Percentiles rank a stretch among this genome's conserved stretches.
phyloP scores from a whole-genome alignment of 176 grass and related monocot species.

The Oryza nivara region DNA sequence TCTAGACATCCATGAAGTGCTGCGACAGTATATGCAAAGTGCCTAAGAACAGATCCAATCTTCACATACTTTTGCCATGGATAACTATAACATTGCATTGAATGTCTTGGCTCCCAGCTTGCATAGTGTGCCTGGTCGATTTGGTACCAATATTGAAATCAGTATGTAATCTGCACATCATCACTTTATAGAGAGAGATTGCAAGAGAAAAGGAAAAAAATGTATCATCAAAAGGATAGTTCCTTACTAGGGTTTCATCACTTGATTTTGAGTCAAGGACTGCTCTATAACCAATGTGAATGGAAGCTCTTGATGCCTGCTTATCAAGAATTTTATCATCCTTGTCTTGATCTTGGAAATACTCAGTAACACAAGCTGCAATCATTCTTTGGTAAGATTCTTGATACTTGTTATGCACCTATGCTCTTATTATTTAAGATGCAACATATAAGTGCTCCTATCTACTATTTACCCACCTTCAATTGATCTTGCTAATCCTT shows the following conservation, averaged over 20 bases:
- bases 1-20: constrained; percentile 91
- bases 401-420: background rate
- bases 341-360: constrained; percentile 65
- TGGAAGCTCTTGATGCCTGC: constrained; percentile 57
- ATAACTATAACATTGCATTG: constrained; percentile 84
- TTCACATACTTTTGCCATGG: constrained; percentile 97
- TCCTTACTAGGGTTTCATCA: constrained; percentile 82
- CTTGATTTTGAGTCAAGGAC: constrained; percentile 92
- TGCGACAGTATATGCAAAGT: constrained; percentile 85
- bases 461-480: constrained; percentile 61
- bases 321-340: constrained; percentile 44
- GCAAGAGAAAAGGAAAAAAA: background rate
- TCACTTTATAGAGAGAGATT: background rate
- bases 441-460: background rate
- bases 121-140: constrained; percentile 79
- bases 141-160: constrained; percentile 24
- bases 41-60: constrained; percentile 77
- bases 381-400: constrained; percentile 41
- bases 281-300: constrained; percentile 62
- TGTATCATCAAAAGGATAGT: background rate
- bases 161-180: background rate
- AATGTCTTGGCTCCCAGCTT: constrained; percentile 97
- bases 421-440: background rate
- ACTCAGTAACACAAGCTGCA: constrained; percentile 80
- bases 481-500: constrained; percentile 77